Evolutionary conservation across 768 basidiomycete species (phyloP).

Genomic region (Suillus luteus): DNA sequence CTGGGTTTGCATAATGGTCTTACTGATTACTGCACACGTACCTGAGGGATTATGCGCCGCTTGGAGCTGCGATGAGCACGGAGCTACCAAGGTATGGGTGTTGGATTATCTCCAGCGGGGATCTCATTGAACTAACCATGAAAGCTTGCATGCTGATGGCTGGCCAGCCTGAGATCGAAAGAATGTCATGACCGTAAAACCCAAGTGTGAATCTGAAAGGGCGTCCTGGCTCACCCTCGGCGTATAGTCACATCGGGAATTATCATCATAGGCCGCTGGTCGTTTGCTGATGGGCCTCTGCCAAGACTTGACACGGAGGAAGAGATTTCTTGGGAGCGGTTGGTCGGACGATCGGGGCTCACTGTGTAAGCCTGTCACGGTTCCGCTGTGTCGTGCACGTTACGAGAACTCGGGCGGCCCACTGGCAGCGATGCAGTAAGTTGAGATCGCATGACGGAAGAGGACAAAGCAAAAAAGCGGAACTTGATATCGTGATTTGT

Average conservation of each 20-base stretch:
- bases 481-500: too few relatives aligned
- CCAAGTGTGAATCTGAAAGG: neutral
- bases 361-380: too few relatives aligned
- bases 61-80: neutral
- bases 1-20: neutral
- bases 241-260: neutral
- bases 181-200: neutral
- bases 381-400: too few relatives aligned
- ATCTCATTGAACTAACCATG: neutral
- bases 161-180: neutral
- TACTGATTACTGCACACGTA: neutral
- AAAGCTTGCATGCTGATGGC: neutral
- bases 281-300: neutral
- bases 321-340: neutral
- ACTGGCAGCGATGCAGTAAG: too few relatives aligned
- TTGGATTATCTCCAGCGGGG: neutral
- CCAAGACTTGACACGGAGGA: neutral
- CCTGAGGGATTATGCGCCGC: neutral
- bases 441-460: too few relatives aligned
- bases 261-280: neutral
- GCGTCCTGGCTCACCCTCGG: neutral
- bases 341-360: neutral
- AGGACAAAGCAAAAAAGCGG: too few relatives aligned
- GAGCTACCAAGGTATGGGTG: neutral
- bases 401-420: too few relatives aligned